A percentile compares a stretch with the other conserved stretches of the same genome.
phyloP scores from a whole-genome alignment of 2,329 filamentous ascomycete genomes.

The Blastomyces parvus region DNA sequence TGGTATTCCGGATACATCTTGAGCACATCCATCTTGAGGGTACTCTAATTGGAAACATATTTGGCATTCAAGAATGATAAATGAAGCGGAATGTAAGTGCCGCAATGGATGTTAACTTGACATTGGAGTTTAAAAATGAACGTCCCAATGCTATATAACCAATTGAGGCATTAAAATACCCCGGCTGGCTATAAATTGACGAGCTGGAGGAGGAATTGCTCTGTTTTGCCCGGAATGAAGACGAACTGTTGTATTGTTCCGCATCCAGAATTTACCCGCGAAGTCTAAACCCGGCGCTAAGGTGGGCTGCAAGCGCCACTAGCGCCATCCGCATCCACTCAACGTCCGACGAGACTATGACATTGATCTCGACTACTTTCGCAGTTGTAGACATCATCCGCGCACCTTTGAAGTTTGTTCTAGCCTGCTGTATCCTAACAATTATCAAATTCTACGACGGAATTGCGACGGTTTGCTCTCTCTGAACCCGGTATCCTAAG shows the following conservation, averaged over 20 bases:
- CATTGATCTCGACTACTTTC: not conserved
- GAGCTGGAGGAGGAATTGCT: not conserved
- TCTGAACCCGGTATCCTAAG: not conserved
- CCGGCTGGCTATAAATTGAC: not conserved
- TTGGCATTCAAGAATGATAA: not conserved
- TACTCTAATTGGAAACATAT: conserved; percentile 9
- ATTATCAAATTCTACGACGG: not conserved
- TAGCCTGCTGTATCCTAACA: not conserved
- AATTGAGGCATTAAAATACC: not conserved
- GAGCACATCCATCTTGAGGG: conserved; percentile 13
- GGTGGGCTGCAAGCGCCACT: not conserved
- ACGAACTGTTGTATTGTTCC: not conserved
- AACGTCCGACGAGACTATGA: not conserved
- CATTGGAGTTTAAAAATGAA: not conserved
- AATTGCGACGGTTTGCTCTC: not conserved
- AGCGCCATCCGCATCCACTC: not conserved
- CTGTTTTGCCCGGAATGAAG: not conserved
- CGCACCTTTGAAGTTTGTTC: not conserved
- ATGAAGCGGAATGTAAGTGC: not conserved
- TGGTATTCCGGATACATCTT: conserved; percentile 9
- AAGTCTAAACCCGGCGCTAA: not conserved
- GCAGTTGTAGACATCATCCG: not conserved
- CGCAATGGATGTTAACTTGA: not conserved
- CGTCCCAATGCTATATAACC: not conserved
- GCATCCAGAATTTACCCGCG: not conserved